Base-by-base conservation (phyloP, 306 rosid genomes). In the Castanea sativa region DNA sequence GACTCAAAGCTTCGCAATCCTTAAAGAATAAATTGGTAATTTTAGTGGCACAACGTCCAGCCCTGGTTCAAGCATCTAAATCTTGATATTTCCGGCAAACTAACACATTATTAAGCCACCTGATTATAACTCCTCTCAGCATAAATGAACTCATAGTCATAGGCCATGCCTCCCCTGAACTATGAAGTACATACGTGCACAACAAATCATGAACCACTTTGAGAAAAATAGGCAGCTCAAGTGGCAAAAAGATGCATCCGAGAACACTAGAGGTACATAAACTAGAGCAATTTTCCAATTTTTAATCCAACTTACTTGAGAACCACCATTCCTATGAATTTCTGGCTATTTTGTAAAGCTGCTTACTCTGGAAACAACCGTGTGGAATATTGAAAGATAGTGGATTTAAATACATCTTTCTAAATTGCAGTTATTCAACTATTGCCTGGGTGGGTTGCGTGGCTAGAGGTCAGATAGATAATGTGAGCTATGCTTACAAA, bases 381-480 rank as follows among this genome's bases (percentile, higher is more conserved):
- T 55, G 59, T 19, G 5, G 59, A 55, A 55, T 55, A 55, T 5
- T 55, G 59, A 55, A 55, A 55, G 21, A 55, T 55, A 27, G 43
- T 43, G 56, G 14, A 30, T 25, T 25, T 25, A 25, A 25, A 25
- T 25, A 25, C 27, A 71, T 21, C 71, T 83, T 59, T 69, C 68
- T 25, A 25, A 25, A 25, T 25, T 25, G 27, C 79, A 94, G 98
- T 80, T 94, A 94, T 82, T 94, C 98, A 72, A 94, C 97, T 0
- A 94, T 94, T 53, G 84, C 97, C 7, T 94, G 98, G 98, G 97
- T 64, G 18, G 98, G 97, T 51, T 85, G 93, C 56, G 64, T 94
- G 78, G 55, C 65, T 11, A 86, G 76, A 85, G 97, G 97, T 0
- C 76, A 77, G 60, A 25, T 90, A 8, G 92, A 85, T 8, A 84